Evolutionary conservation across 768 basidiomycete species (phyloP).

Genomic region (Tricholoma bakamatsutake): DNA sequence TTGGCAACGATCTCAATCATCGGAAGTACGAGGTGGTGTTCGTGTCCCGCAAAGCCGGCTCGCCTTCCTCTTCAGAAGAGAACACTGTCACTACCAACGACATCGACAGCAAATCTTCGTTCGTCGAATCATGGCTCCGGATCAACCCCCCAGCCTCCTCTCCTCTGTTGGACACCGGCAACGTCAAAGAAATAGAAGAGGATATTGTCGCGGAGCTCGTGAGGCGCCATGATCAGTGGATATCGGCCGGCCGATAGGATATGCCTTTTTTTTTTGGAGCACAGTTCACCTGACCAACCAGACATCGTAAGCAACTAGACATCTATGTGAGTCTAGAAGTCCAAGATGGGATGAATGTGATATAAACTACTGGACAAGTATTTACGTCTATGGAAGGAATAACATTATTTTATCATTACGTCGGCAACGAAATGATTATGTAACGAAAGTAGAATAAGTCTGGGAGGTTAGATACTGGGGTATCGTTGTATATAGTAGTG

Average conservation of each 20-base stretch:
- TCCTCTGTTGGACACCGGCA: slow-evolving; percentile 24
- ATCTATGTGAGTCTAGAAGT: no score
- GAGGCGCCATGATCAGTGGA: slow-evolving; percentile 69
- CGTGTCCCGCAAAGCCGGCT: slow-evolving; percentile 49
- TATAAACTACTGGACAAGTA: not conserved
- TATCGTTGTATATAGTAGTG: not conserved
- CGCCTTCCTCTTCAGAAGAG: slow-evolving; percentile 11
- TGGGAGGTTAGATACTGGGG: not conserved
- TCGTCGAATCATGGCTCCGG: slow-evolving; percentile 58
- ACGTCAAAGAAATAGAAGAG: slow-evolving; percentile 84
- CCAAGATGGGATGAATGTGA: no score
- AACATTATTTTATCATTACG: slow-evolving; percentile 3
- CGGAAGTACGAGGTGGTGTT: slow-evolving; percentile 93
- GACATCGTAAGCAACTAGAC: no score
- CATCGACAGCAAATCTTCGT: slow-evolving; percentile 20
- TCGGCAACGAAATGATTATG: not conserved
- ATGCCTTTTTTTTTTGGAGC: not conserved
- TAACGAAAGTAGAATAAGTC: not conserved
- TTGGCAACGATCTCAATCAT: slow-evolving; percentile 90
- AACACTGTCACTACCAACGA: not conserved
- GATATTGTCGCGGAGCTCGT: slow-evolving; percentile 79
- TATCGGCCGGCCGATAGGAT: slow-evolving; percentile 22
- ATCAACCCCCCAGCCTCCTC: slow-evolving; percentile 39
- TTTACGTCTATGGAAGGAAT: slow-evolving; percentile 1
- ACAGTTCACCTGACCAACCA: no score